Base-by-base conservation (phyloP, 192 early-diverging fungal species). In the Lobosporangium transversale region DNA sequence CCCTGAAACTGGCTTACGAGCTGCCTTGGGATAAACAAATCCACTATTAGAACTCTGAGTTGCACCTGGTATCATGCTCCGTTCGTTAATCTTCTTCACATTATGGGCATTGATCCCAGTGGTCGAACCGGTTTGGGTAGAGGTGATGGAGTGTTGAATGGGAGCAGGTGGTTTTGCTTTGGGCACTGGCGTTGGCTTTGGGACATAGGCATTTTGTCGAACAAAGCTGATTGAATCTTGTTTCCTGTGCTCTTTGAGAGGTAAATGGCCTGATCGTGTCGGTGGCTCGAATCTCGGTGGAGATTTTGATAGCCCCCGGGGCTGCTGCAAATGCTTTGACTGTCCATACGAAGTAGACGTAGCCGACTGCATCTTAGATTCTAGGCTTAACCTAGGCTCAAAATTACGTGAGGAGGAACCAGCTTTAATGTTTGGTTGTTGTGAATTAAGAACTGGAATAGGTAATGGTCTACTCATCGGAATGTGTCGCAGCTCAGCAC, bases 381-480 rank as follows among this genome's bases (percentile, higher is more conserved):
- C n/a, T n/a, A n/a, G n/a, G n/a, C n/a, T n/a, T n/a, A n/a, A n/a
- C n/a, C n/a, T n/a, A n/a, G n/a, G n/a, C n/a, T n/a, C n/a, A n/a
- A n/a, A n/a, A n/a, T n/a, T n/a, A n/a, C n/a, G n/a, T n/a, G n/a
- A n/a, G n/a, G n/a, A n/a, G n/a, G n/a, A n/a, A n/a, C n/a, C n/a
- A n/a, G n/a, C n/a, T n/a, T n/a, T n/a, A 35, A 63, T 50, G 33
- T 62, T 76, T 48, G 62, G 21, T 17, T 67, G 64, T 12, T 45
- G 58, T 11, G 73, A 65, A n/a, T 76, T 76, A 7, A 65, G 73
- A 2, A 44, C 73, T 27, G 73, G 73, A 3, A 76, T 32, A 0
- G 73, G 73, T 8, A 76, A 27, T 17, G 73, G 73, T n/a, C 73
- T 37, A 31, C 65, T 76, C 53, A 57, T 36, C 0, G 73, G 73